Evolutionary conservation across 306 rosid species (phyloP).

Genomic region (Luffa acutangula): DNA sequence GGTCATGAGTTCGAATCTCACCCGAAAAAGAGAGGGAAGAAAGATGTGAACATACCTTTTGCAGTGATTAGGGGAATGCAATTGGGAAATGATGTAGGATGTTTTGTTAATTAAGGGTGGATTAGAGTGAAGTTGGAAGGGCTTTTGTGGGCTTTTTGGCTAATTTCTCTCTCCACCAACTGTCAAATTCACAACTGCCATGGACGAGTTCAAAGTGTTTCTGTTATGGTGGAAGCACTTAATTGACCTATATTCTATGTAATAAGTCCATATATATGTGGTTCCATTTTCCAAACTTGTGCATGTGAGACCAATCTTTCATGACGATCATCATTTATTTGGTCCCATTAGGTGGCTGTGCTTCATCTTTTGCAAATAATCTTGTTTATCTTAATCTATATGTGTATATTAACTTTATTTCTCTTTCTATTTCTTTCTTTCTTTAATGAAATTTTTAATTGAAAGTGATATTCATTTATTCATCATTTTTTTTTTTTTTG

Average conservation of each 20-base stretch:
- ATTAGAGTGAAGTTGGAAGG: conserved; percentile 19
- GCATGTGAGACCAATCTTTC: conserved; percentile 7
- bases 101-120: conserved; percentile 1
- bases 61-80: not conserved
- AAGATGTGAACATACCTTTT: not conserved
- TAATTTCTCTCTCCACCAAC: conserved; percentile 16
- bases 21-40: not conserved
- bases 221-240: conserved; percentile 13
- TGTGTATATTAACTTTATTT: not conserved
- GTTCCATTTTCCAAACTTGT: not conserved
- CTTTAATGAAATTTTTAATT: not conserved
- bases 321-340: conserved; percentile 2
- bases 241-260: not conserved
- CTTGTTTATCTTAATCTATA: not conserved
- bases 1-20: not conserved
- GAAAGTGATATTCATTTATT: not conserved
- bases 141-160: conserved; percentile 3
- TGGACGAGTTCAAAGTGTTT: conserved; percentile 25
- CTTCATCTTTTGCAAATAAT: not conserved
- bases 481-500: not conserved
- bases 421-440: not conserved
- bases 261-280: conserved; percentile 4
- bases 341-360: conserved; percentile 4
- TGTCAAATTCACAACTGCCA: conserved; percentile 20
- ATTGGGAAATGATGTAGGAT: not conserved